Percentiles rank a stretch among this genome's conserved stretches.
Evolutionary conservation across 2,329 filamentous ascomycete genomes (phyloP).

Genomic region (Colletotrichum sp.): DNA sequence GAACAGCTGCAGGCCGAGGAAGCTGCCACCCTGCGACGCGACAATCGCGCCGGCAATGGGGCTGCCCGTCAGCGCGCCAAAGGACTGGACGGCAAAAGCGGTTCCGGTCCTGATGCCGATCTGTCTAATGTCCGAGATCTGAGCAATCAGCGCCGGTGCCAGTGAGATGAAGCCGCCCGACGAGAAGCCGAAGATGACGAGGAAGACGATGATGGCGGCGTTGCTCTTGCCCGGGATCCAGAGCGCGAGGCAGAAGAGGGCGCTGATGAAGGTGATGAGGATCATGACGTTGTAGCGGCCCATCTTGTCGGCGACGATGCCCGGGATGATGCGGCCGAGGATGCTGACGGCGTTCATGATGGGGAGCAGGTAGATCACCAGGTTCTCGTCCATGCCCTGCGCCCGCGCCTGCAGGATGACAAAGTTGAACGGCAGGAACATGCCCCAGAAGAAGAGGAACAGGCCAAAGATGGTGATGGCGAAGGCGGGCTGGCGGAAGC

Average conservation of each 20-base stretch:
- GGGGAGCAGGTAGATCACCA: constrained; percentile 53
- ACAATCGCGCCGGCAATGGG: constrained; percentile 72
- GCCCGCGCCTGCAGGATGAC: constrained; percentile 52
- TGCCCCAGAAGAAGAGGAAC: constrained; percentile 62
- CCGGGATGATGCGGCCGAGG: constrained; percentile 56
- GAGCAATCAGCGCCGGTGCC: constrained; percentile 67
- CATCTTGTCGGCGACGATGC: constrained; percentile 49
- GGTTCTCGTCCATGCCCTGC: constrained; percentile 43
- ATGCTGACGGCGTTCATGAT: constrained; percentile 64
- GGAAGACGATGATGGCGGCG: constrained; percentile 66
- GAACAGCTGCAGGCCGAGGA: constrained; percentile 68
- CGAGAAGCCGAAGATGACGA: constrained; percentile 71
- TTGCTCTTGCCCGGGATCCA: constrained; percentile 56
- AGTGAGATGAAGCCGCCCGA: constrained; percentile 71
- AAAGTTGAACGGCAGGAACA: constrained; percentile 61
- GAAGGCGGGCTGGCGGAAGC: constrained; percentile 52
- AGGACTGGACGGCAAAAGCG: constrained; percentile 63
- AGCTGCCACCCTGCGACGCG: constrained; percentile 53
- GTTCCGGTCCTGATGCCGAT: constrained; percentile 73
- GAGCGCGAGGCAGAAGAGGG: constrained; percentile 49
- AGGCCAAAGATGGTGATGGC: constrained; percentile 45
- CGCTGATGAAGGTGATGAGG: constrained; percentile 54
- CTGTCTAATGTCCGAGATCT: constrained; percentile 72
- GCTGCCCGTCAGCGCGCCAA: constrained; percentile 70
- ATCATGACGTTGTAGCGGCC: constrained; percentile 56